Evolutionary conservation across 306 rosid genomes (phyloP).

Genomic region (Medicago ruthenica): DNA sequence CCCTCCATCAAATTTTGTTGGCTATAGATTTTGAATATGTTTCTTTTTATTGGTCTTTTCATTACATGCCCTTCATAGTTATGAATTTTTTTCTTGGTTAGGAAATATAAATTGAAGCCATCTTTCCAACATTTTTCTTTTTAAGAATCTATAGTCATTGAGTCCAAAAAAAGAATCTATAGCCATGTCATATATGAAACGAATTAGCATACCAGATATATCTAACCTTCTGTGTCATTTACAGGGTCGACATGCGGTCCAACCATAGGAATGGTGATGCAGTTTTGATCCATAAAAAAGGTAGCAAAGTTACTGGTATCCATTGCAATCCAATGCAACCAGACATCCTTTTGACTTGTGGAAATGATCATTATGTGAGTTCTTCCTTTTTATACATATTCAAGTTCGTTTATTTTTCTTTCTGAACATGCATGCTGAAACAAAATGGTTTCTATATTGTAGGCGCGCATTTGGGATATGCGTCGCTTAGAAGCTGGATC

Average conservation of each 20-base stretch:
- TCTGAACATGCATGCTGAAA: neutral
- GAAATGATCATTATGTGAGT: constrained; percentile 96
- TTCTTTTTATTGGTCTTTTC: too few relatives aligned
- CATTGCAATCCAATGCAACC: constrained; percentile 96
- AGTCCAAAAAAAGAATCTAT: neutral
- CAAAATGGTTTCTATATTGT: constrained; percentile 37
- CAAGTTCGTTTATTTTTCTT: neutral
- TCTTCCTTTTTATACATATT: constrained; percentile 23
- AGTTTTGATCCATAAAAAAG: constrained; percentile 87
- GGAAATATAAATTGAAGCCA: constrained; percentile 15
- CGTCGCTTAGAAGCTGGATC: constrained; percentile 75
- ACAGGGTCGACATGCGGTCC: constrained; percentile 81
- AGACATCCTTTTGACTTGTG: constrained; percentile 87
- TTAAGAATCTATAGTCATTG: neutral
- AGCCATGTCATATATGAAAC: constrained; percentile 13
- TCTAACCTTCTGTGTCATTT: constrained; percentile 30
- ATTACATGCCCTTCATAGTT: too few relatives aligned
- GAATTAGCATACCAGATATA: constrained; percentile 1
- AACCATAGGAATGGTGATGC: constrained; percentile 65
- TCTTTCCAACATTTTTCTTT: neutral
- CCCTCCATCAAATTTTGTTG: neutral
- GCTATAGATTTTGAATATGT: neutral
- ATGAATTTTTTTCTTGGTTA: neutral
- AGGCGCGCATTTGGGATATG: constrained; percentile 98
- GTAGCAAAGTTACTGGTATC: constrained; percentile 85